Percentiles rank a stretch among this genome's conserved stretches.
Conservation (phyloP, 371 early-diverging fungal genomes). For the Zychaea mexicana region DNA sequence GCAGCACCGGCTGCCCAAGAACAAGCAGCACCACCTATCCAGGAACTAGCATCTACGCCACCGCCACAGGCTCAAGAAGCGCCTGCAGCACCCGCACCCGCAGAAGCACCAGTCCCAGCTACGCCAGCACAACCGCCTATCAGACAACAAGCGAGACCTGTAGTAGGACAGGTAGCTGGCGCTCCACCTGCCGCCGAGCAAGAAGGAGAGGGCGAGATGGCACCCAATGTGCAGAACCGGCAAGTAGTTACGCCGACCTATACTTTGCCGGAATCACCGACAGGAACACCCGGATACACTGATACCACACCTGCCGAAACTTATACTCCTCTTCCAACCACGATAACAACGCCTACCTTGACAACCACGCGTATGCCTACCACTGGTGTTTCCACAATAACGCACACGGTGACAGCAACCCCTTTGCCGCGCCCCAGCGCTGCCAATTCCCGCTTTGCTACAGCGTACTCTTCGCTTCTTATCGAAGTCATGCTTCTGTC, state of each 20-base stretch:
- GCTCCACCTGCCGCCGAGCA: background rate
- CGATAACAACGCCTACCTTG: background rate
- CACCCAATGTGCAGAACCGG: background rate
- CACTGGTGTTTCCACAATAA: background rate
- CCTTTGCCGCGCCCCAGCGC: background rate
- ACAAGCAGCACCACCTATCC: background rate
- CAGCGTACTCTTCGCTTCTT: background rate
- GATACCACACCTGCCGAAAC: no score
- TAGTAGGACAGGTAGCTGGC: background rate
- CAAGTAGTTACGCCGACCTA: background rate
- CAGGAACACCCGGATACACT: no score
- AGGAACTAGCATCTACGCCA: background rate
- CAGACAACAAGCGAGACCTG: background rate
- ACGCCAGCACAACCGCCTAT: background rate
- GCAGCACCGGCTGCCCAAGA: background rate
- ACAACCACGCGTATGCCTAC: background rate
- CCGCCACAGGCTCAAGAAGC: background rate
- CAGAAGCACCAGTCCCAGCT: no score
- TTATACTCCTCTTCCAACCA: background rate
- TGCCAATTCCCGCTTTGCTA: background rate
- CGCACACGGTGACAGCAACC: background rate
- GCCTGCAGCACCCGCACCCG: no score
- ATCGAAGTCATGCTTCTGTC: background rate
- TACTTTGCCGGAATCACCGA: background rate
- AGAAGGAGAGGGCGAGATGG: background rate